Base-by-base conservation (phyloP, 2,329 filamentous ascomycete genomes). In the Cercospora zeae-maydis region DNA sequence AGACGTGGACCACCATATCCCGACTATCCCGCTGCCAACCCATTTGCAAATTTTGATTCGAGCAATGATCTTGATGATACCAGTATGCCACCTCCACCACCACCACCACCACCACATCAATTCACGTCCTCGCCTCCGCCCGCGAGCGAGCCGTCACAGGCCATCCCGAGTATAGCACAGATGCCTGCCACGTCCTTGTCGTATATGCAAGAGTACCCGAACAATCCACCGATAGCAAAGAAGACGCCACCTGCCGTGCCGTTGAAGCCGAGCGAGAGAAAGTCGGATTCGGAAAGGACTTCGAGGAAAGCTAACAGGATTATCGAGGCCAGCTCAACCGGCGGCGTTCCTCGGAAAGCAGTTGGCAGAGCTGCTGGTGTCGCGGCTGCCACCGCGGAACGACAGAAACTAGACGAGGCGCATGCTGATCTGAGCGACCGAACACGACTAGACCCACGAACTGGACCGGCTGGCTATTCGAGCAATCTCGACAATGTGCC, bases 181-280 rank as follows among this genome's bases (percentile, higher is more conserved):
- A 63, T 62, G 58, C 67, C 36, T 58, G 66, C 59, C 9, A 70
- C 63, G 8, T 70, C 71, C 4, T 62, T 74, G 14, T 70, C 73
- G 4, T 83, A 83, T 67, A 77, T 82, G 65, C 82, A 80, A 64
- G 81, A 83, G 65, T 83, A 82, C 66, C 80, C 81, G 3, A 71
- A 76, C 36, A 71, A 74, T 13, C 71, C 73, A 13, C 72, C 65
- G 27, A 72, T 72, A 57, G 63, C 71, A n/a, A 70, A 66, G 36
- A 73, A 71, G 37, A 65, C 71, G 13, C 66, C 73, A 27, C 66
- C 67, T 61, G 63, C 69, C 5, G 49, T 69, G n/a, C 69, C 71
- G 11, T 56, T 63, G 4, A 70, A 66, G 52, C 64, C 66, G n/a
- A 52, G 54, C 13, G 67, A 66, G 16, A 64, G 67, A n/a, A 49